Conservation (phyloP, 345 rosid species). For the Geranium brycei region DNA sequence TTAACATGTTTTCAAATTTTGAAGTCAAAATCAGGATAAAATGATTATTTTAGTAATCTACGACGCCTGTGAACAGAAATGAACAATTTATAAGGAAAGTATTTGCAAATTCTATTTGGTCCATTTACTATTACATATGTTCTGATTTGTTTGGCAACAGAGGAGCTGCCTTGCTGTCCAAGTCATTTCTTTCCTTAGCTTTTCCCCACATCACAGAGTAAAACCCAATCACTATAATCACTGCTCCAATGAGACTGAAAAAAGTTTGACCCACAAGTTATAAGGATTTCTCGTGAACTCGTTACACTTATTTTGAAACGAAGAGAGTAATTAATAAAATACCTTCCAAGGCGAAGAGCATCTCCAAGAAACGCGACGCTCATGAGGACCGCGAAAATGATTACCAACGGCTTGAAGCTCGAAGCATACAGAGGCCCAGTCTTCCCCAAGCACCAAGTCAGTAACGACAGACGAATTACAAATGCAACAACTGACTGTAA, state of each 20-base stretch:
- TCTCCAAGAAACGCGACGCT: conserved; percentile 12
- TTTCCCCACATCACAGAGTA: conserved; percentile 16
- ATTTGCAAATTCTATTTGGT: no score
- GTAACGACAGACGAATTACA: conserved; percentile 1
- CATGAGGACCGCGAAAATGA: conserved; percentile 4
- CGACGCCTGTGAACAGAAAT: no score
- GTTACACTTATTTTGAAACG: background rate
- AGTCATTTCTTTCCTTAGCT: conserved; percentile 7
- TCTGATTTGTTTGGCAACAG: no score
- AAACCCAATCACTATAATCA: conserved; percentile 11
- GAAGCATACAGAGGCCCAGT: conserved; percentile 11
- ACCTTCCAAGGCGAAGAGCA: conserved; percentile 13
- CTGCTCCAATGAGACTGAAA: conserved; percentile 12
- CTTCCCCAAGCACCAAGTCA: conserved; percentile 6
- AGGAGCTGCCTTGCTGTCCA: background rate
- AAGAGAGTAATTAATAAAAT: no score
- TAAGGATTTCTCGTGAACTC: no score
- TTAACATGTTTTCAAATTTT: no score
- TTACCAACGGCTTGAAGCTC: conserved; percentile 12
- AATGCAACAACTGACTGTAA: conserved; percentile 8
- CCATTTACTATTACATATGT: no score
- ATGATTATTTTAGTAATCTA: no score
- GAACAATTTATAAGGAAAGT: no score
- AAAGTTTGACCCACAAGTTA: no score
- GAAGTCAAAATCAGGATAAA: no score